These are phyloP conservation scores for Phellopilus nigrolimitatus DNA, from an alignment of 1,284 basidiomycete species.

Conservation along the genomic window DNA sequence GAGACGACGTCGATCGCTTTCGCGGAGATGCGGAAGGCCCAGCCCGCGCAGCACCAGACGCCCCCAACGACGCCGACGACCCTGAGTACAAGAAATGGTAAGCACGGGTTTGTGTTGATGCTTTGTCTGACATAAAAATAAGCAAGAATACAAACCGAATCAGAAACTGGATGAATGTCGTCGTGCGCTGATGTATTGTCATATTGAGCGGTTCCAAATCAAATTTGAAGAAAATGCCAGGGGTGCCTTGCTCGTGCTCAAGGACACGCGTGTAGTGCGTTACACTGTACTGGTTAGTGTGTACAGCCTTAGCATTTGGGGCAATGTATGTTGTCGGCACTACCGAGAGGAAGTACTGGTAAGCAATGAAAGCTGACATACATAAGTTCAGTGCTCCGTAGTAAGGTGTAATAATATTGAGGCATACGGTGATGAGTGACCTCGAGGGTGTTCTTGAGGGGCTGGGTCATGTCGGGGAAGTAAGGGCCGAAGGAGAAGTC, in stretches of 20 bases:
- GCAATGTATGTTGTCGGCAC: conserved; percentile 93
- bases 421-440: conserved; percentile 74
- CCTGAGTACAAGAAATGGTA: conserved; percentile 29
- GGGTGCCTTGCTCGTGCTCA: conserved; percentile 74
- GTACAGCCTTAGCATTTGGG: conserved; percentile 52
- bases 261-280: conserved; percentile 86
- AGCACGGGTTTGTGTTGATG: not conserved
- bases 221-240: conserved; percentile 96
- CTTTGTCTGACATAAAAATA: not conserved
- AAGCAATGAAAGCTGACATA: conserved; percentile 79
- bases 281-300: conserved; percentile 93
- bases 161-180: conserved; percentile 73
- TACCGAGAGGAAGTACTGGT: conserved; percentile 93
- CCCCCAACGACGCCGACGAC: conserved; percentile 78
- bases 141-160: conserved; percentile 53
- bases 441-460: conserved; percentile 89
- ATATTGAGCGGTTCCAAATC: conserved; percentile 90
- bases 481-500: conserved; percentile 97
- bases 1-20: conserved; percentile 64
- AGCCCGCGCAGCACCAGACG: conserved; percentile 75
- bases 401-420: conserved; percentile 22
- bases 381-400: not conserved
- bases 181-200: conserved; percentile 84
- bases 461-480: conserved; percentile 94
- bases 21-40: conserved; percentile 64